Base-by-base conservation (phyloP, 2,329 filamentous ascomycete genomes). In the Botrytis medusae region DNA sequence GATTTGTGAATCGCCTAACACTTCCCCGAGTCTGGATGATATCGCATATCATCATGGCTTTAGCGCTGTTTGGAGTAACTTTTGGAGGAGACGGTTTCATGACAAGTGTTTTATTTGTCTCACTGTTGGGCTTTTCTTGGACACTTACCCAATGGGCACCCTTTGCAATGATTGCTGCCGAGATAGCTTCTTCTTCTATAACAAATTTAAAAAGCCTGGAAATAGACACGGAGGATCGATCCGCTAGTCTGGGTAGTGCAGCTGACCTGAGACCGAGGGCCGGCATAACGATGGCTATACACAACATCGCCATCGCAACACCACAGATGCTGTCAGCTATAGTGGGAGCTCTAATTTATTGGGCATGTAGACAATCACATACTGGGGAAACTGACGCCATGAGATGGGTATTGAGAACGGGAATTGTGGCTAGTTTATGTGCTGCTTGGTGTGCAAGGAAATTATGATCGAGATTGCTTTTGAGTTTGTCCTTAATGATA, bases 221-320 rank as follows among this genome's bases (percentile, higher is more conserved):
- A 62, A 40, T 22, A 25, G 60, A 42, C 20, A 62, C 32, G n/a
- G 60, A 62, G 12, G 34, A n/a, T 42, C 34, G 42, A 62, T 62
- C 22, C 25, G 60, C 22, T 40, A 62, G 34, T 25, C 4, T 14
- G 16, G 34, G n/a, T 5, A n/a, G 34, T 62, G 34, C 14, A 62
- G 20, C 12, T 5, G 34, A 62, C 34, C 60, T 62, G 34, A 62
- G 37, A 16, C 60, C 34, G 22, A 62, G 60, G 16, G 60, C 60
- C 10, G 60, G 60, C 22, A 62, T 62, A 62, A 62, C 60, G 60
- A 62, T 62, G 60, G 60, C 60, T 42, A 62, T 62, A 62, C 60
- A 62, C 60, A 62, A 62, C 25, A 62, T 62, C 25, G 60, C 60
- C 60, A 62, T 62, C 18, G 34, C 60, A 14, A 42, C 37, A 40